phyloP scores from a whole-genome alignment of 305 asterid species.

The Fraxinus paxiana region DNA sequence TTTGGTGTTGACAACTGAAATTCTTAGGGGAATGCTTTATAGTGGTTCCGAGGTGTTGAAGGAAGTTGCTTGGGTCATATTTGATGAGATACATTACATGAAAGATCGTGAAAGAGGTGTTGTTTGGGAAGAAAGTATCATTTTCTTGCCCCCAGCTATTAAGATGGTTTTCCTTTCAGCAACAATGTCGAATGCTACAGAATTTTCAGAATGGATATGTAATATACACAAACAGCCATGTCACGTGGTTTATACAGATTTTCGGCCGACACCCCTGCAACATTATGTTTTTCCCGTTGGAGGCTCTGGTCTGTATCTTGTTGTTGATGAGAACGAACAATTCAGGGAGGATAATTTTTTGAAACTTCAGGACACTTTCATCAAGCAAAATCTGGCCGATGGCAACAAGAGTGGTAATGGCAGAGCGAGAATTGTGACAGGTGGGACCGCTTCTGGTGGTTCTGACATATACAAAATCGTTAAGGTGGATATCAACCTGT shows the following conservation, averaged over 20 bases:
- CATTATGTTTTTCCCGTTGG: conserved; percentile 93
- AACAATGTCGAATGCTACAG: conserved; percentile 78
- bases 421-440: conserved; percentile 65
- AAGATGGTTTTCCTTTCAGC: conserved; percentile 91
- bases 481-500: conserved; percentile 47
- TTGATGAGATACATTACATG: conserved; percentile 98
- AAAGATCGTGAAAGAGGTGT: conserved; percentile 98
- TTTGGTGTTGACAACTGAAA: conserved; percentile 96
- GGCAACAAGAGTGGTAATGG: conserved; percentile 51
- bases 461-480: conserved; percentile 94
- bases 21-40: conserved; percentile 89
- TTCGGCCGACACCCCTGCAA: conserved; percentile 93
- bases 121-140: conserved; percentile 97
- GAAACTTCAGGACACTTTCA: conserved; percentile 79
- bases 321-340: conserved; percentile 92
- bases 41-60: conserved; percentile 98
- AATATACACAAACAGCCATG: conserved; percentile 92
- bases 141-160: conserved; percentile 89
- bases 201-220: conserved; percentile 84
- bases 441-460: conserved; percentile 68
- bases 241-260: conserved; percentile 94
- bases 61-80: conserved; percentile 99
- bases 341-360: conserved; percentile 82
- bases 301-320: conserved; percentile 91
- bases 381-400: conserved; percentile 43